phyloP scores from a whole-genome alignment of 768 basidiomycete species.

The Dictyophora rubrovolvata region DNA sequence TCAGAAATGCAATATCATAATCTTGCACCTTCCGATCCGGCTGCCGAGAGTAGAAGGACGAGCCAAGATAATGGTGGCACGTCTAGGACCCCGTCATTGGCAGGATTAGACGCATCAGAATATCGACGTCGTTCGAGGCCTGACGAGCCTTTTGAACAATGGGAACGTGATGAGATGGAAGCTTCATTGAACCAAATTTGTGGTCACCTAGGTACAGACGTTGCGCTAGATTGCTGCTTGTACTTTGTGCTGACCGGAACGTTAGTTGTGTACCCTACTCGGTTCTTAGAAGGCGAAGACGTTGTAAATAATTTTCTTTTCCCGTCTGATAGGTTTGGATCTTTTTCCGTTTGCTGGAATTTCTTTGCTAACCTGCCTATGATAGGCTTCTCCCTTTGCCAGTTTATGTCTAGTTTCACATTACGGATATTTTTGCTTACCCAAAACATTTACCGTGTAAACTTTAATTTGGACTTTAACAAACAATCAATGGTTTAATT shows the following conservation, averaged over 20 bases:
- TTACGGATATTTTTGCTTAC: not conserved
- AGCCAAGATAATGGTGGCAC: conserved; percentile 5
- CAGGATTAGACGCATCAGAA: conserved; percentile 14
- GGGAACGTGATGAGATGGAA: conserved; percentile 89
- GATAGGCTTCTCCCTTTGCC: not conserved
- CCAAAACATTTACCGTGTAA: not conserved
- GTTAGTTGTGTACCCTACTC: conserved; percentile 71
- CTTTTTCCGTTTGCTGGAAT: not conserved
- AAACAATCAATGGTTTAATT: not conserved
- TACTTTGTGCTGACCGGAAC: not conserved
- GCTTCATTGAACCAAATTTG: conserved; percentile 59
- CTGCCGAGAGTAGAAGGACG: conserved; percentile 11
- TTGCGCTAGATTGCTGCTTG: not conserved
- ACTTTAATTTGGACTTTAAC: not conserved
- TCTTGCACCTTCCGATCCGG: conserved; percentile 19
- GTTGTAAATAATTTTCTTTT: conserved; percentile 88
- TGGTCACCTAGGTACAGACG: conserved; percentile 73
- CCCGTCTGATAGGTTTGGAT: conserved; percentile 64
- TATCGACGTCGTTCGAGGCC: conserved; percentile 37
- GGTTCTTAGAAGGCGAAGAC: conserved; percentile 91
- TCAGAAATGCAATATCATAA: conserved; percentile 44
- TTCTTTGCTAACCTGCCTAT: not conserved
- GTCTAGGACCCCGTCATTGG: conserved; percentile 15
- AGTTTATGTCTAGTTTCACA: not conserved
- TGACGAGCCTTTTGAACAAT: conserved; percentile 65